phyloP scores from a whole-genome alignment of 805 yeast genomes.

The Suhomyces sp. region DNA sequence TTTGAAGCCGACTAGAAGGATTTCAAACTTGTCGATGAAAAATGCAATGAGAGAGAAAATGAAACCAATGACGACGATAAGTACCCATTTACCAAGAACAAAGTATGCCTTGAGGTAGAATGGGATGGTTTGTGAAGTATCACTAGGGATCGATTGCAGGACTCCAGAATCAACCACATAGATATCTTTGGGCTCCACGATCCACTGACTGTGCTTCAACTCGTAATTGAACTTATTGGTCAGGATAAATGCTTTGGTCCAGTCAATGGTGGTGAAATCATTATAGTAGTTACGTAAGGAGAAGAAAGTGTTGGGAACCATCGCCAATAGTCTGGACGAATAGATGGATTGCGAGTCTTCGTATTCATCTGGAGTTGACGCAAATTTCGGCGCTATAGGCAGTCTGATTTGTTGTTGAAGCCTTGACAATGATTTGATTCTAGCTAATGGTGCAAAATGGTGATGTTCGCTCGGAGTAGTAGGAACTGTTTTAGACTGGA shows the following conservation, averaged over 20 bases:
- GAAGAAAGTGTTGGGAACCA: constrained; percentile 13
- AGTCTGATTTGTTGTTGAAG: too few species aligned
- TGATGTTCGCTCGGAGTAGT: constrained; percentile 1
- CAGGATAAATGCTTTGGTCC: constrained; percentile 50
- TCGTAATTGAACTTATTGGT: constrained; percentile 42
- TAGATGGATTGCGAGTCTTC: constrained; percentile 2
- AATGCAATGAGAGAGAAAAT: constrained; percentile 50
- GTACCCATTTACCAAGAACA: constrained; percentile 48
- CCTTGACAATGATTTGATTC: constrained; percentile 1
- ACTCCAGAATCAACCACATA: neutral
- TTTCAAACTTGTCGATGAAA: constrained; percentile 47
- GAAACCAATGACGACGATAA: constrained; percentile 47
- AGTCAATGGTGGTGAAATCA: constrained; percentile 61
- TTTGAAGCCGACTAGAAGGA: constrained; percentile 48
- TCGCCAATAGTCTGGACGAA: neutral
- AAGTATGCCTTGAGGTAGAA: constrained; percentile 29
- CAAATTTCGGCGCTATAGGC: too few species aligned
- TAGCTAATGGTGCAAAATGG: neutral
- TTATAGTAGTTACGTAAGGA: constrained; percentile 45
- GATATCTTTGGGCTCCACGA: constrained; percentile 5
- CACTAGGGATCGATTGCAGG: constrained; percentile 2
- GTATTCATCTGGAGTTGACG: too few species aligned
- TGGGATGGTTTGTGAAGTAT: constrained; percentile 15
- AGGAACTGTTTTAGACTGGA: constrained; percentile 3
- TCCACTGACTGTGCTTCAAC: constrained; percentile 32